Base-by-base conservation (phyloP, 108 stramenopile species). In the Conticribra guillardii region DNA sequence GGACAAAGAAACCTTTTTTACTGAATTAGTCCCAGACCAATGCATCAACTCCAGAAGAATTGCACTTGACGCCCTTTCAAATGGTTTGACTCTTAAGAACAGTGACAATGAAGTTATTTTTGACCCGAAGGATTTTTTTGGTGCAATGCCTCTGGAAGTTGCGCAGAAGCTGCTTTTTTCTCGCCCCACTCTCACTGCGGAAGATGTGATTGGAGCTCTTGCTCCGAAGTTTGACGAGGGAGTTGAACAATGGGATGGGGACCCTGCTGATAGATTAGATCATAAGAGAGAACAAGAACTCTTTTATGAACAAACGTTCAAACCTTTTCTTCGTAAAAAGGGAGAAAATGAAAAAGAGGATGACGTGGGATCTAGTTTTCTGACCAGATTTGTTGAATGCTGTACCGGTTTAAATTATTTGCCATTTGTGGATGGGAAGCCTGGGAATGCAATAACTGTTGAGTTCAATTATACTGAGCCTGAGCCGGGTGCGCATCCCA, bases 1-100 rank as follows among this genome's bases (percentile, higher is more conserved):
- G 37, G 37, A 41, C 11, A 11, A 41, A 41, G 11, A 41, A 9
- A 41, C 5, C 11, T 9, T 41, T 11, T 41, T 41, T 41, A 5
- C 37, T 11, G 37, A 9, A 41, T 41, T 41, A 5, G 37, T 41
- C 8, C 37, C 5, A 5, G 37, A 41, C 11, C 8, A 9, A 41
- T 41, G 37, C 37, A 41, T 41, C 11, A 11, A 11, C 37, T 9
- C 8, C 37, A 41, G 37, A 41, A 41, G 11, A 11, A 41, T 41
- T 41, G 37, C 64, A 2, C 30, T 0, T 15, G 73, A 66, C 18
- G 34, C 57, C 15, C 34, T 74, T 4, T 56, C 34, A 14, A 49
- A 74, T 30, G 73, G 73, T n/a, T 31, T 74, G 7, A 55, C 73
- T 11, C 23, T 66, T 54, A 21, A 18, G 18, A 51, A 22, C 31